These are phyloP conservation scores for Candida incommunis DNA, from an alignment of 805 yeast genomes.

Conservation along the genomic window DNA sequence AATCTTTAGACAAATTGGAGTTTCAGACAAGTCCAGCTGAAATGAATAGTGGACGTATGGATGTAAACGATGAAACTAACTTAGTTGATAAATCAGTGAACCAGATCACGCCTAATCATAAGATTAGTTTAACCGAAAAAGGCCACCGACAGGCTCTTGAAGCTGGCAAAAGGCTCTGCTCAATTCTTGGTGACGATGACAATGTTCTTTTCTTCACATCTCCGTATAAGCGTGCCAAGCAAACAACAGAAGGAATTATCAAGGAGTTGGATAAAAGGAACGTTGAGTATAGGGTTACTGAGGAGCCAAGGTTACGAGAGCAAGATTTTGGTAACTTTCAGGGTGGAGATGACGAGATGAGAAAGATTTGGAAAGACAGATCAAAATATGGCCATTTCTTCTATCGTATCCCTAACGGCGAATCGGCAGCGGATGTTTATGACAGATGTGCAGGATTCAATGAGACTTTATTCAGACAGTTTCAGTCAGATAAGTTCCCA, in stretches of 20 bases:
- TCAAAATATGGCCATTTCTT: slow-evolving; percentile 82
- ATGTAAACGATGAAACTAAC: no score
- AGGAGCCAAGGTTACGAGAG: slow-evolving; percentile 86
- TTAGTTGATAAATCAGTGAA: slow-evolving; percentile 64
- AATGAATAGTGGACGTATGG: no score
- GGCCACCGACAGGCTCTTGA: slow-evolving; percentile 39
- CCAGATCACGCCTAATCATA: slow-evolving; percentile 65
- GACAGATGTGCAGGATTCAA: slow-evolving; percentile 85
- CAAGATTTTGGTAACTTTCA: slow-evolving; percentile 95
- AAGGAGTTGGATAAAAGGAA: slow-evolving; percentile 31
- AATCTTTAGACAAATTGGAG: no score
- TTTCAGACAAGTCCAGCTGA: no score
- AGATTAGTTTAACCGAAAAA: slow-evolving; percentile 51
- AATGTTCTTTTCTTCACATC: slow-evolving; percentile 69
- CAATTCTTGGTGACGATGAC: slow-evolving; percentile 33
- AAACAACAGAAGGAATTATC: slow-evolving; percentile 62
- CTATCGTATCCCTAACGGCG: slow-evolving; percentile 85
- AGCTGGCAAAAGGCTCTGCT: slow-evolving; percentile 21
- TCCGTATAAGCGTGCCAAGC: slow-evolving; percentile 73
- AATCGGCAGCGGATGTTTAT: slow-evolving; percentile 90
- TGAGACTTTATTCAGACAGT: slow-evolving; percentile 74
- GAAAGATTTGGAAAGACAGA: slow-evolving; percentile 66
- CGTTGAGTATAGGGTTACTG: slow-evolving; percentile 45
- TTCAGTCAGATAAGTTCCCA: slow-evolving; percentile 55
- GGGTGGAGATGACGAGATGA: slow-evolving; percentile 56